Conservation (phyloP, 2,329 filamentous ascomycete species). For the Diaporthe velutina region DNA sequence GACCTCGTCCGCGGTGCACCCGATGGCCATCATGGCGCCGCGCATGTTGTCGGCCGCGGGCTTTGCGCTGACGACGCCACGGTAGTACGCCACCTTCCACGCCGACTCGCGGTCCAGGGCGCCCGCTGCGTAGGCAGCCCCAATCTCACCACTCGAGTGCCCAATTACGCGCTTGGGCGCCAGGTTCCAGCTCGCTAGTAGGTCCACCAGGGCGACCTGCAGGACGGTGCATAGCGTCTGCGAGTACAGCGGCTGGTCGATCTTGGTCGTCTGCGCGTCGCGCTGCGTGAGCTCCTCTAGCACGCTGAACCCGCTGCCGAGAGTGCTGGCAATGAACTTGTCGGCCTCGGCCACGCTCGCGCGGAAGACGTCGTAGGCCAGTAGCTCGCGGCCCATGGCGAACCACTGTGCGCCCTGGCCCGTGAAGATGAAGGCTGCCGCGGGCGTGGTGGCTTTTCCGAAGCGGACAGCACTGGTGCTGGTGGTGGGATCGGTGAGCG, state of each 20-base stretch:
- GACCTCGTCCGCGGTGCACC: constrained; percentile 33
- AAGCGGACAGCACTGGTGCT: constrained; percentile 19
- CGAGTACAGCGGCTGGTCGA: constrained; percentile 47
- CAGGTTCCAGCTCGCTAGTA: constrained; percentile 44
- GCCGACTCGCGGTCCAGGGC: constrained; percentile 40
- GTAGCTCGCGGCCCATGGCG: constrained; percentile 45
- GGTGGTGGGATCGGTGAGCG: constrained; percentile 25
- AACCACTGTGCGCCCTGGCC: constrained; percentile 52
- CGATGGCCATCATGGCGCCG: constrained; percentile 37
- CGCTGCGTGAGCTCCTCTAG: constrained; percentile 45
- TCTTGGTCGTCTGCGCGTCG: constrained; percentile 39
- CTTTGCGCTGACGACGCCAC: constrained; percentile 37
- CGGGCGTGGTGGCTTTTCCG: constrained; percentile 24
- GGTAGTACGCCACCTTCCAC: constrained; percentile 42
- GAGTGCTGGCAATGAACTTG: constrained; percentile 13
- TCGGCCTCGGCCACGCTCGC: constrained; percentile 31
- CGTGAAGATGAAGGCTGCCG: constrained; percentile 48
- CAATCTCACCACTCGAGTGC: constrained; percentile 46
- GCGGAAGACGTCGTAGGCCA: constrained; percentile 43
- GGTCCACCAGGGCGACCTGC: constrained; percentile 51
- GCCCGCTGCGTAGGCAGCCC: constrained; percentile 44
- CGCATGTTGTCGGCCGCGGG: constrained; percentile 3
- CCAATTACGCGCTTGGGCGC: constrained; percentile 41
- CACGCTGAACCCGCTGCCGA: constrained; percentile 26
- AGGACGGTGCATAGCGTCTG: constrained; percentile 49